These are phyloP conservation scores for Uronychia setigera DNA, from an alignment of 73 alveolate genomes.

Conservation along the genomic window DNA sequence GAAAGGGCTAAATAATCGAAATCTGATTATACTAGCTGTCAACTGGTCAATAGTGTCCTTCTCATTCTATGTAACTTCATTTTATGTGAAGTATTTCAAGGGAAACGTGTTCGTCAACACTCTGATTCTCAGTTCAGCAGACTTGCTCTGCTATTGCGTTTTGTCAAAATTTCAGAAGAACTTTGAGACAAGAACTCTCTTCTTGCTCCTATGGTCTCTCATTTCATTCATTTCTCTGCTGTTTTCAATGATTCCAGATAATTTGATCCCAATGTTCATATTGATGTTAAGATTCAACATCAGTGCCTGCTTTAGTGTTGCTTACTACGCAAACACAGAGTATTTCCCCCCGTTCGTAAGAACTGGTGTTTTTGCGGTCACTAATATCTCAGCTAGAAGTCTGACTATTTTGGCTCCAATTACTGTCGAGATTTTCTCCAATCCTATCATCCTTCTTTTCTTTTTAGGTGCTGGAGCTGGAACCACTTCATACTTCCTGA, in stretches of 20 bases:
- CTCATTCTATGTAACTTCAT: slow-evolving; percentile 40
- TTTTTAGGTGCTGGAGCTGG: too few species aligned
- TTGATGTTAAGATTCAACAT: slow-evolving; percentile 4
- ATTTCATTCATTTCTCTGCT: not conserved
- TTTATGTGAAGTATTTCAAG: slow-evolving; percentile 56
- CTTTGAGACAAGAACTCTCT: slow-evolving; percentile 1
- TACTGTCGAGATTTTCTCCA: too few species aligned
- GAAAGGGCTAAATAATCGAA: not conserved
- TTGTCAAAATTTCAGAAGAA: not conserved
- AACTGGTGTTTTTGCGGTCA: slow-evolving; percentile 15
- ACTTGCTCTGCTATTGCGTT: not conserved
- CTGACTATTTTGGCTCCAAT: slow-evolving; percentile 14
- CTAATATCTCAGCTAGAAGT: slow-evolving; percentile 10
- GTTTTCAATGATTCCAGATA: not conserved
- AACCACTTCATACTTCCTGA: too few species aligned
- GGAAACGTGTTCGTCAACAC: slow-evolving; percentile 55
- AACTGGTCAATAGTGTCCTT: slow-evolving; percentile 50
- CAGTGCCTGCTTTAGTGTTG: not conserved
- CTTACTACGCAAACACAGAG: slow-evolving; percentile 23
- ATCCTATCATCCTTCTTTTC: too few species aligned
- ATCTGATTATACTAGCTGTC: slow-evolving; percentile 28
- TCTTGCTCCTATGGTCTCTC: not conserved
- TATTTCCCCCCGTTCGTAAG: slow-evolving; percentile 7
- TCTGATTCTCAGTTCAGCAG: slow-evolving; percentile 38
- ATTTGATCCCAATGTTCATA: slow-evolving; percentile 9